A percentile compares a stretch with the other conserved stretches of the same genome.
These are phyloP conservation scores for Xylariaceae sp. DNA, from an alignment of 2,329 filamentous ascomycete species.

Conservation along the genomic window DNA sequence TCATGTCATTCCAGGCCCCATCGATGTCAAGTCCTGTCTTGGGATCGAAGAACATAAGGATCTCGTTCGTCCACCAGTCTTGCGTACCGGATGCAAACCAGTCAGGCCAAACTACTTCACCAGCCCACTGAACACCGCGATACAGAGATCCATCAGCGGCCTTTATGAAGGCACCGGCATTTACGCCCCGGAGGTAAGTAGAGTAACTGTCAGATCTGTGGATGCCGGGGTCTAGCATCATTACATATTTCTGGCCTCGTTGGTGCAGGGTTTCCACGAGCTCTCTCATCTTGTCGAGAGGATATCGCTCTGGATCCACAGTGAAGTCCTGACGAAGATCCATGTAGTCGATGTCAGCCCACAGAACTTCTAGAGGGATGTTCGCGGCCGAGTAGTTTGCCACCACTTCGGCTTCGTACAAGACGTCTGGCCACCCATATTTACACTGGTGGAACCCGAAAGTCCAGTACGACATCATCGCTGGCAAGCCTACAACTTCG, in stretches of 20 bases:
- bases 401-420: slow-evolving; percentile 60
- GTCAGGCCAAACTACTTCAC: slow-evolving; percentile 66
- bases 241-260: slow-evolving; percentile 64
- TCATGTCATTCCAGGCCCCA: slow-evolving; percentile 70
- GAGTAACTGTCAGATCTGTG: slow-evolving; percentile 41
- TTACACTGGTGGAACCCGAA: slow-evolving; percentile 60
- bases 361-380: slow-evolving; percentile 65
- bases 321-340: slow-evolving; percentile 58
- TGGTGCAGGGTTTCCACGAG: slow-evolving; percentile 63
- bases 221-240: slow-evolving; percentile 69
- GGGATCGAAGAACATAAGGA: slow-evolving; percentile 60
- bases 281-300: slow-evolving; percentile 60
- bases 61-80: slow-evolving; percentile 65
- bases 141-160: slow-evolving; percentile 51
- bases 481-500: slow-evolving; percentile 54
- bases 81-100: slow-evolving; percentile 66
- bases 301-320: slow-evolving; percentile 59
- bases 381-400: slow-evolving; percentile 60
- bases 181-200: slow-evolving; percentile 42
- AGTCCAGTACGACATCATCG: slow-evolving; percentile 60
- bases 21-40: slow-evolving; percentile 68
- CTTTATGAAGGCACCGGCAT: slow-evolving; percentile 46
- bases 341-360: slow-evolving; percentile 64
- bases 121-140: slow-evolving; percentile 69
- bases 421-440: slow-evolving; percentile 61